These are phyloP conservation scores for Puccinia sorghi DNA, from an alignment of 1,284 basidiomycete species.

Conservation along the genomic window DNA sequence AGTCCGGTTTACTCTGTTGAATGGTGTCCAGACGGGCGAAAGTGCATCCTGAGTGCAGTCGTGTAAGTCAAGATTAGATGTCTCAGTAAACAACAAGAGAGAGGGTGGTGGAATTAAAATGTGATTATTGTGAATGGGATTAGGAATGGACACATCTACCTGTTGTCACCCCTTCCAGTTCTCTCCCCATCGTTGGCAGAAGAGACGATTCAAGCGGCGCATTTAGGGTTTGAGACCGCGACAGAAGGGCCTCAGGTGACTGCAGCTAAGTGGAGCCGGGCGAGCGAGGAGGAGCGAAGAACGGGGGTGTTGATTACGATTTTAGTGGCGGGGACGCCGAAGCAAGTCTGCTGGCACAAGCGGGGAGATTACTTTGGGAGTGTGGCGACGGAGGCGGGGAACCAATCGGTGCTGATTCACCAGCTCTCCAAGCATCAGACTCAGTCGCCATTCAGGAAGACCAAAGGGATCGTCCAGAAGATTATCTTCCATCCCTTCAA, in stretches of 20 bases:
- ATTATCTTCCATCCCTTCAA: constrained; percentile 92
- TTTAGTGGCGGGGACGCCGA: constrained; percentile 71
- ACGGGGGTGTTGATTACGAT: constrained; percentile 62
- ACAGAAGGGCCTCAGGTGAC: constrained; percentile 57
- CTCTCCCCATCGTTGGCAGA: constrained; percentile 62
- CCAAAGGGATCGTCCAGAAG: constrained; percentile 83
- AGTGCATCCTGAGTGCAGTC: constrained; percentile 76
- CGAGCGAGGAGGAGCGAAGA: constrained; percentile 61
- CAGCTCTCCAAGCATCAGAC: constrained; percentile 90
- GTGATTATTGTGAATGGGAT: background rate
- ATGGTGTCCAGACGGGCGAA: constrained; percentile 89
- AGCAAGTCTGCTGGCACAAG: constrained; percentile 87
- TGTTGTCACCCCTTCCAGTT: constrained; percentile 46
- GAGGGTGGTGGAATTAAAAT: background rate
- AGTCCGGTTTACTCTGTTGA: constrained; percentile 74
- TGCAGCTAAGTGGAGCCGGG: constrained; percentile 63
- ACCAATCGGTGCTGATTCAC: constrained; percentile 86
- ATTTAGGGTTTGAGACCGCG: constrained; percentile 58
- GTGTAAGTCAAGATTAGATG: constrained; percentile 64
- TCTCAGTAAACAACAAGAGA: background rate
- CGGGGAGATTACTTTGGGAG: constrained; percentile 95
- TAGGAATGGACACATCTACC: constrained; percentile 19
- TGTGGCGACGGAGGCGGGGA: constrained; percentile 65
- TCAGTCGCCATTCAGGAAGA: constrained; percentile 94
- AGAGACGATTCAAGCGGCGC: constrained; percentile 54